Conservation (phyloP, 2,329 filamentous ascomycete genomes). For the Lecanosticta acicola region DNA sequence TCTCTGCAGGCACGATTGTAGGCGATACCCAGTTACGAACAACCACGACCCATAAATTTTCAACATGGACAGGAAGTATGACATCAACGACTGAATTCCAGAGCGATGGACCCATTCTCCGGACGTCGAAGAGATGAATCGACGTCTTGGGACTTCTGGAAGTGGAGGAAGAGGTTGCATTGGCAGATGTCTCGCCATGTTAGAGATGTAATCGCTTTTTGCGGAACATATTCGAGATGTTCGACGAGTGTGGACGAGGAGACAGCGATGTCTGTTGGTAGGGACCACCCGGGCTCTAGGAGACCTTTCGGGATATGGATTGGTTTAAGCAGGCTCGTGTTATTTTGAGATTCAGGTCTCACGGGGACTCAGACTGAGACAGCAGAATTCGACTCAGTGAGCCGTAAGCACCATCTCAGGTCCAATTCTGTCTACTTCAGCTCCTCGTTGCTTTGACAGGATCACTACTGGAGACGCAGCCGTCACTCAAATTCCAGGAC, state of each 20-base stretch:
- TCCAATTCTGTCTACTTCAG: too few species aligned
- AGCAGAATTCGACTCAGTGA: too few species aligned
- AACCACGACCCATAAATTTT: constrained; percentile 1
- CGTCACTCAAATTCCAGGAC: not conserved
- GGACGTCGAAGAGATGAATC: not conserved
- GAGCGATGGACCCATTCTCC: not conserved
- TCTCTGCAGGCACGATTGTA: not conserved
- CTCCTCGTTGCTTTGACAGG: too few species aligned
- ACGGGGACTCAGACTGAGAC: not conserved
- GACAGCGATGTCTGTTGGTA: not conserved
- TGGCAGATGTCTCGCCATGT: constrained; percentile 1
- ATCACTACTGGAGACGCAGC: not conserved
- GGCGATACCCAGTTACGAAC: not conserved
- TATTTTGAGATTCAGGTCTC: not conserved
- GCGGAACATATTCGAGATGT: not conserved
- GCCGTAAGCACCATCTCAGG: too few species aligned
- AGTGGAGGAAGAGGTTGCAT: constrained; percentile 4
- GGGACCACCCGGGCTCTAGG: not conserved
- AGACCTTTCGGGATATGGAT: constrained; percentile 1
- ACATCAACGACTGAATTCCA: not conserved
- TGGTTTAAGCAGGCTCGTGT: not conserved
- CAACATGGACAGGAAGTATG: not conserved
- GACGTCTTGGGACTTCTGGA: constrained; percentile 2
- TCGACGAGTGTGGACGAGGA: not conserved
- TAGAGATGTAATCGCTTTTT: constrained; percentile 3